phyloP scores from a whole-genome alignment of 2,329 filamentous ascomycete species.

The Diplodia corticola region DNA sequence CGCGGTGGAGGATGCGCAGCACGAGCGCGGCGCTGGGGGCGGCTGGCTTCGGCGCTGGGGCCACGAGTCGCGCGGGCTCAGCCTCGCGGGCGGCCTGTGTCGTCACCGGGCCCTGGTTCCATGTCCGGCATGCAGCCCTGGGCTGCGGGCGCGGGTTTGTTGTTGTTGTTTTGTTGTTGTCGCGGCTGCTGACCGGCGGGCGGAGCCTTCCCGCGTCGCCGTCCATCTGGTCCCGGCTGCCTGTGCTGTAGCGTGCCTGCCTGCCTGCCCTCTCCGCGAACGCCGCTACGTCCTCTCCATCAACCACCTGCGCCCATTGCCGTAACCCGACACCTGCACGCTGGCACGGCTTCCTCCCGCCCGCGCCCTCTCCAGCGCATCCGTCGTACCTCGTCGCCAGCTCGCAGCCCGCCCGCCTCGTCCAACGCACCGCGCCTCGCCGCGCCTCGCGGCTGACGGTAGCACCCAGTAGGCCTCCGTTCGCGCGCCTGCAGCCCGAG shows the following conservation, averaged over 20 bases:
- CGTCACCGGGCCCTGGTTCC: constrained; percentile 10
- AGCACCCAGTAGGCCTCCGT: constrained; percentile 15
- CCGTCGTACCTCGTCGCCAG: constrained; percentile 14
- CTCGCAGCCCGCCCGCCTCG: neutral
- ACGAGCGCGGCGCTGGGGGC: constrained; percentile 12
- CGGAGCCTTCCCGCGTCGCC: neutral
- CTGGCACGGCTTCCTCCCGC: neutral
- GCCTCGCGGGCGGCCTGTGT: constrained; percentile 18
- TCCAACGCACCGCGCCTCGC: constrained; percentile 4
- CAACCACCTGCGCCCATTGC: neutral
- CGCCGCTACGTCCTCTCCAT: neutral
- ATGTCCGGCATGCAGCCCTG: neutral
- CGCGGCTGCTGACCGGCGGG: neutral
- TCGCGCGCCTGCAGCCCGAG: constrained; percentile 23
- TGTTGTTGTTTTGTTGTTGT: constrained; percentile 5
- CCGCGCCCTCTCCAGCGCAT: neutral
- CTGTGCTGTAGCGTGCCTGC: neutral
- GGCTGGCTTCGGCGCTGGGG: neutral
- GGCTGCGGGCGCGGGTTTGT: neutral
- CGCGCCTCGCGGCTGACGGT: constrained; percentile 22
- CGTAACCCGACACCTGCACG: neutral
- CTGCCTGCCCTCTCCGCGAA: constrained; percentile 4
- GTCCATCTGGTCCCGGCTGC: neutral
- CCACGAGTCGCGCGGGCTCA: constrained; percentile 20
- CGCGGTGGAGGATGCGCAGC: constrained; percentile 13